Base-by-base conservation (phyloP, 495 filamentous ascomycete genomes). In the Lindgomyces ingoldianus region DNA sequence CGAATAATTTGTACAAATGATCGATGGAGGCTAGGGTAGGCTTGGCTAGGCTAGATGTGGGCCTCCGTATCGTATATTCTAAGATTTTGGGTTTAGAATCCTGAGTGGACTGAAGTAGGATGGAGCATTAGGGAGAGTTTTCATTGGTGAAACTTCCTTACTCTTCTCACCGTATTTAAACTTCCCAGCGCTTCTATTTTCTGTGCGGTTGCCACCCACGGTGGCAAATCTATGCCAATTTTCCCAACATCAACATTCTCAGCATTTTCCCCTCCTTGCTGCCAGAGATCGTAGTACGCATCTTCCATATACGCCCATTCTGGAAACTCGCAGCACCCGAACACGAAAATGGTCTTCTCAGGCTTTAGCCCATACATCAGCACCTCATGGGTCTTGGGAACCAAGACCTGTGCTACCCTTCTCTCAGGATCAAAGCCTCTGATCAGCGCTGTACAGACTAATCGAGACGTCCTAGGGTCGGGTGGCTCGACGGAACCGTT, bases 301-400 rank as follows among this genome's bases (percentile, higher is more conserved):
- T 65, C 60, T 24, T 70, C 68, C 4, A 51, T 51, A 33, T 60
- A 70, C 24, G 68, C 62, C 68, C 68, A 70, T 36, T 55, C 57
- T 2, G 68, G 68, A n/a, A 11, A 24, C 1, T 70, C 68, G 27
- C 63, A 63, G 25, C 58, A 62, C 6, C 68, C 68, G 9, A 45
- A 41, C 0, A 70, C 68, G 44, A 70, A 44, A 4, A 70, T 54
- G 1, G 59, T 67, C 53, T 56, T 64, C 49, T 63, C 14, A 1
- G 63, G 54, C 6, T 59, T 25, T n/a, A 67, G 41, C n/a, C 22
- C 42, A 12, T 60, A 29, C 22, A 67, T 16, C 1, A 61, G 21
- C 11, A 21, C 25, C 19, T 60, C 63, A 42, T 60, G 53, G 18
- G 59, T 51, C 14, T 45, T 26, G 0, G 68, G 68, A 16, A 70